These are phyloP conservation scores for Vanrija sp. DNA, from an alignment of 1,284 basidiomycete species.

Conservation along the genomic window DNA sequence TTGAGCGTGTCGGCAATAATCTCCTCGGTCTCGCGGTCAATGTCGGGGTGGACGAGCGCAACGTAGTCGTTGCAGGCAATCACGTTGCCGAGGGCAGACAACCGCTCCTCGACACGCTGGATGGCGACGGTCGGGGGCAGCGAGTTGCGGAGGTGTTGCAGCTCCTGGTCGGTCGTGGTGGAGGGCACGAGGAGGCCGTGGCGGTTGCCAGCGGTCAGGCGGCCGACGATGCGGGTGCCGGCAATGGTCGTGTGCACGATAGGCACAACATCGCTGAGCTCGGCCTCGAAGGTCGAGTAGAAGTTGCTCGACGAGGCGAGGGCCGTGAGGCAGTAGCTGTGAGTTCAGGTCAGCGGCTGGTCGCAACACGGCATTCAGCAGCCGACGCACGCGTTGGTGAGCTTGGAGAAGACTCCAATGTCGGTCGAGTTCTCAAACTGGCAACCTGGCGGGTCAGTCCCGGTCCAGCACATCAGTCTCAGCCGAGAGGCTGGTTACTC, in stretches of 20 bases:
- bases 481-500: constrained; percentile 26
- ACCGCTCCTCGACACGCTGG: constrained; percentile 92
- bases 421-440: constrained; percentile 98
- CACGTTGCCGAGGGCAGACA: constrained; percentile 95
- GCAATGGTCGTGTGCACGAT: constrained; percentile 96
- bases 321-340: constrained; percentile 81
- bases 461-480: too few species aligned
- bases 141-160: constrained; percentile 96
- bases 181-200: constrained; percentile 95
- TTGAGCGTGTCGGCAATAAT: constrained; percentile 99
- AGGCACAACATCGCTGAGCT: constrained; percentile 88
- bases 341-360: background rate
- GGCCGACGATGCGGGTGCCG: constrained; percentile 90
- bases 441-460: constrained; percentile 56
- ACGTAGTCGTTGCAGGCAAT: constrained; percentile 98
- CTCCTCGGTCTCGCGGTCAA: constrained; percentile 98
- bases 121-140: constrained; percentile 87
- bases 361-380: too few species aligned
- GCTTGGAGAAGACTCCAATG: constrained; percentile 88
- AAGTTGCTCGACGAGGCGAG: constrained; percentile 97
- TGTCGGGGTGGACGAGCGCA: constrained; percentile 92
- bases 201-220: constrained; percentile 89
- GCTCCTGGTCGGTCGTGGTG: constrained; percentile 95
- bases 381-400: constrained; percentile 68
- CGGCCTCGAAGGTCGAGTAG: constrained; percentile 94